Evolutionary conservation across 331 rosid genomes (phyloP).

Genomic region (Quercus tomentella): DNA sequence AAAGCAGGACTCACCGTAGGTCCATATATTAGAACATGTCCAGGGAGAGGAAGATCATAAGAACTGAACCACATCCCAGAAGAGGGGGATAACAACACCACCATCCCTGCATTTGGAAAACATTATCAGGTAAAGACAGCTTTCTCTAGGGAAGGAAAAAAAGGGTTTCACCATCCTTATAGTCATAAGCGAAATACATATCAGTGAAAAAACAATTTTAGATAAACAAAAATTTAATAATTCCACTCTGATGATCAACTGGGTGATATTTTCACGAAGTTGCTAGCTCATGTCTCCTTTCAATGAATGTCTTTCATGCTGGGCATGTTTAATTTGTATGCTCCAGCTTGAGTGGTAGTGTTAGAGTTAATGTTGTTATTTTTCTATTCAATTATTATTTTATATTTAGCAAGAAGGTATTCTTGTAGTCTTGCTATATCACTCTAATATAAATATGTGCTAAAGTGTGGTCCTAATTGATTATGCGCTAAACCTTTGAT

Average conservation of each 20-base stretch:
- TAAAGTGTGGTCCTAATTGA: too few relatives aligned
- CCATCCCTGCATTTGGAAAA: conserved; percentile 57
- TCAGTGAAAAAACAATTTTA: neutral
- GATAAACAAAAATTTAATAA: neutral
- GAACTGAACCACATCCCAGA: conserved; percentile 78
- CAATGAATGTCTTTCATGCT: too few relatives aligned
- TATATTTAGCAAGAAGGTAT: too few relatives aligned
- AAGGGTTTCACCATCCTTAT: neutral
- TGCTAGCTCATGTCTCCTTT: too few relatives aligned
- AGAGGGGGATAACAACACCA: conserved; percentile 64
- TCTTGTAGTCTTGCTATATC: too few relatives aligned
- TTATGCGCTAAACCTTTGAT: too few relatives aligned
- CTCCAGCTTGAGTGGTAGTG: too few relatives aligned
- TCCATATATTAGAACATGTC: conserved; percentile 80
- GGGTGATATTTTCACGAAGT: too few relatives aligned
- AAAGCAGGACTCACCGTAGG: conserved; percentile 69
- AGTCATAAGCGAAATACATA: neutral
- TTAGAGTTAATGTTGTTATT: too few relatives aligned
- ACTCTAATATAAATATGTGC: too few relatives aligned
- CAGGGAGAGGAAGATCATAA: conserved; percentile 74
- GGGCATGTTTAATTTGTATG: too few relatives aligned
- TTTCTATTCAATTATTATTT: too few relatives aligned
- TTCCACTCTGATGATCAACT: neutral
- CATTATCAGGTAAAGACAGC: neutral
- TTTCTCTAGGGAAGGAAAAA: neutral